Base-by-base conservation (phyloP, 805 yeast species). In the Metschnikowia continentalis region DNA sequence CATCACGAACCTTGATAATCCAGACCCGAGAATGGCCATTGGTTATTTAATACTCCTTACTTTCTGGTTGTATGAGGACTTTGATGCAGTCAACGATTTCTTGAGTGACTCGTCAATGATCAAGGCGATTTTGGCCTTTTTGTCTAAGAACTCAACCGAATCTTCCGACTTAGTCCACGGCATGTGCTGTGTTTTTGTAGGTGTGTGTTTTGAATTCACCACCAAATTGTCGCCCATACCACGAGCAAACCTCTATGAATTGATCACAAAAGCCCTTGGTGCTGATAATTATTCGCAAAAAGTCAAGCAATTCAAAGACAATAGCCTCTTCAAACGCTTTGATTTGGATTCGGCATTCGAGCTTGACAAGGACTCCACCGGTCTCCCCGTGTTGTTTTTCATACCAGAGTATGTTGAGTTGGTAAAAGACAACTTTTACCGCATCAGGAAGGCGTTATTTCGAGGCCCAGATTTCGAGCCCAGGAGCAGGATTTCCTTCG, bases 311-410 rank as follows among this genome's bases (percentile, higher is more conserved):
- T 83, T 94, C 58, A 81, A 83, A 54, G 87, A 86, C 43, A 73
- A 76, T 51, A 64, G 78, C 0, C 60, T 69, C 6, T 82, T 90
- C 59, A 74, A 78, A 8, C 77, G 80, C 49, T 86, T 80, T 55
- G 81, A 78, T n/a, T 54, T 49, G 11, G 53, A 54, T 22, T 39
- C 54, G 10, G 54, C 50, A 11, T 19, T 53, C 2, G 57, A 50
- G 6, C 48, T 53, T 26, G 77, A 75, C 3, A 77, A 79, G 54
- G 96, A 90, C 63, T 84, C 82, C 2, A 83, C 96, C 1, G 99
- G 99, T 1, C 76, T 92, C 39, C 99, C 98, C 0, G 81, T 82
- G 51, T 86, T 92, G 1, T 90, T 79, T 60, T 86, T 94, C 61
- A 85, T 84, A 51, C 63, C 78, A 0, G 68, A 75, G 2, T 89